Percentiles rank a stretch among this genome's conserved stretches.
Conservation (phyloP, 2,329 filamentous ascomycete genomes). For the Neopestalotiopsis clavispora region DNA sequence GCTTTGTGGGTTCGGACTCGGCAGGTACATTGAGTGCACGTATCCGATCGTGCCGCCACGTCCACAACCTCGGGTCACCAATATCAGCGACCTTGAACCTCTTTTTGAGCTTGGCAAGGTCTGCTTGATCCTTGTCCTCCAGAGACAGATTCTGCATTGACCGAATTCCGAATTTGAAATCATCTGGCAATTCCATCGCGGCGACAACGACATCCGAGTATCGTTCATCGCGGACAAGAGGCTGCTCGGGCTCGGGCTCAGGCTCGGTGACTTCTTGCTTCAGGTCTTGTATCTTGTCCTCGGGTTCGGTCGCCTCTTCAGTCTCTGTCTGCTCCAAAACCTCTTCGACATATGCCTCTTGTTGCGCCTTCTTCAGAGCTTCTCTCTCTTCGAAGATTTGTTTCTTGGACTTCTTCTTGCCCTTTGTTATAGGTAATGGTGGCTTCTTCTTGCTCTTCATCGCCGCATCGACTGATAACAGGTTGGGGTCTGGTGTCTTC, state of each 20-base stretch:
- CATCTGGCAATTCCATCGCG: conserved; percentile 50
- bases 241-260: conserved; percentile 36
- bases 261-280: conserved; percentile 31
- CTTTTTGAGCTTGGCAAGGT: conserved; percentile 53
- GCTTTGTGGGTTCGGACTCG: conserved; percentile 33
- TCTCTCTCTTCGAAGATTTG: conserved; percentile 39
- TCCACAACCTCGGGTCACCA: conserved; percentile 57
- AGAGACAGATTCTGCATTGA: conserved; percentile 51
- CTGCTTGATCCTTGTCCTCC: conserved; percentile 51
- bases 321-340: conserved; percentile 42
- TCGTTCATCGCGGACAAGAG: conserved; percentile 46
- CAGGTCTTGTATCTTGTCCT: conserved; percentile 30
- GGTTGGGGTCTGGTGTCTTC: conserved; percentile 50
- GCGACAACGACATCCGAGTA: conserved; percentile 54
- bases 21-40: conserved; percentile 56
- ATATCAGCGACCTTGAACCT: conserved; percentile 50
- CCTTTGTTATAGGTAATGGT: conserved; percentile 42
- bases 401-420: conserved; percentile 64
- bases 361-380: conserved; percentile 71
- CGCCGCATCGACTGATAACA: conserved; percentile 44
- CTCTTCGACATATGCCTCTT: conserved; percentile 53
- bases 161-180: conserved; percentile 50
- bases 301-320: conserved; percentile 36
- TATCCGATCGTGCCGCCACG: conserved; percentile 62
- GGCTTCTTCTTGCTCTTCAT: conserved; percentile 60